A percentile compares a stretch with the other conserved stretches of the same genome.
Evolutionary conservation across 805 yeast species (phyloP).

Genomic region (Candida anglica): DNA sequence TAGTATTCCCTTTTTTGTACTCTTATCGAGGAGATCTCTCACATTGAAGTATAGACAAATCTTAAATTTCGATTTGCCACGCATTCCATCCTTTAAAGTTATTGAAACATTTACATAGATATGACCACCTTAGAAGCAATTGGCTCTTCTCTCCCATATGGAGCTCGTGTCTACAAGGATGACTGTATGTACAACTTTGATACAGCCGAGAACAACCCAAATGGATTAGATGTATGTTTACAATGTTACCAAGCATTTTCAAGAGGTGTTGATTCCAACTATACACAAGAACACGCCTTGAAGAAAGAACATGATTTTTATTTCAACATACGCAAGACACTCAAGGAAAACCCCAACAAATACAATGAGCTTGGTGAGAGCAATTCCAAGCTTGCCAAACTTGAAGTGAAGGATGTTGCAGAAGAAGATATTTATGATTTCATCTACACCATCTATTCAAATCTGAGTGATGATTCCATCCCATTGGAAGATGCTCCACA

Average conservation of each 20-base stretch:
- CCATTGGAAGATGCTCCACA: slow-evolving; percentile 19
- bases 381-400: slow-evolving; percentile 50
- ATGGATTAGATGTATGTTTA: slow-evolving; percentile 75
- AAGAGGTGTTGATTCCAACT: slow-evolving; percentile 39
- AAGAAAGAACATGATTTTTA: slow-evolving; percentile 52
- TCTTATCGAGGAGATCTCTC: no score
- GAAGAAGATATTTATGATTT: slow-evolving; percentile 63
- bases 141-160: slow-evolving; percentile 15
- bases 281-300: slow-evolving; percentile 53
- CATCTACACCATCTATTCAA: slow-evolving; percentile 37
- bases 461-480: slow-evolving; percentile 20
- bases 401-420: slow-evolving; percentile 59
- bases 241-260: slow-evolving; percentile 70
- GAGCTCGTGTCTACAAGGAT: slow-evolving; percentile 63
- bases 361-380: slow-evolving; percentile 18
- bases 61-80: no score
- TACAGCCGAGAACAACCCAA: slow-evolving; percentile 45
- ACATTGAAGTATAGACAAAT: no score
- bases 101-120: no score
- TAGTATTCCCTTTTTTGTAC: no score
- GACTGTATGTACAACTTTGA: slow-evolving; percentile 88
- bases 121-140: slow-evolving; percentile 6
- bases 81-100: no score
- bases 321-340: slow-evolving; percentile 53
- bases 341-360: slow-evolving; percentile 36